Base-by-base conservation (phyloP, 148 eudicot genomes). In the Camellia japonica region DNA sequence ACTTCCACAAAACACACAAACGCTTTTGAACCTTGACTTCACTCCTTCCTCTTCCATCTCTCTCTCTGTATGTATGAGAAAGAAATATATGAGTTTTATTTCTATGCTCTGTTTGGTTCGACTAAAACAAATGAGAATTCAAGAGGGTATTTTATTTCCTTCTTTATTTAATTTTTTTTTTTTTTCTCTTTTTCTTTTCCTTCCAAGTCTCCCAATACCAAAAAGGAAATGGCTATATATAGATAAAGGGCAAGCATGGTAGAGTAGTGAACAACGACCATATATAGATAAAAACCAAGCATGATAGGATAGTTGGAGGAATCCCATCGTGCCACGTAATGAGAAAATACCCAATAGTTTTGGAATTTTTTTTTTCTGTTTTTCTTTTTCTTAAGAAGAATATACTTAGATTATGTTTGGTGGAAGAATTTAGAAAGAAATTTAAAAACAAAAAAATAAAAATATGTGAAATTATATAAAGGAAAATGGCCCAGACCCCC, bases 11-110 rank as follows among this genome's bases (percentile, higher is more conserved):
- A 86, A 86, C 43, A 89, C 92, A 81, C 92, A 65, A 71, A 84
- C 85, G n/a, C 84, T 83, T 65, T 83, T 87, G 84, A 89, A 89
- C 83, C 92, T 87, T 78, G 90, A 87, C 77, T 72, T 78, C 20
- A 71, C 41, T 44, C 44, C 63, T 71, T 64, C 54, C 58, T 71
- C 77, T 38, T 77, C 84, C 84, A 82, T 81, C 43, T 68, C 55
- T 68, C 55, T 65, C 18, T 51, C 30, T 69, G 67, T 30, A 30
- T 30, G 38, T 30, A 30, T 30, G 38, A 30, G 38, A 30, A 30
- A 30, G 38, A 30, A 30, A 44, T 11, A 56, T 12, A n/a, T 59
- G 38, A 30, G 38, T 51, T 20, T 47, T 66, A 44, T 30, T 65
- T n/a, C 6, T 64, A 59, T 52, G 52, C 3, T 18, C 5, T 66